Evolutionary conservation across 2,329 filamentous ascomycete species (phyloP).

Genomic region (Botrytis hyacinthi): DNA sequence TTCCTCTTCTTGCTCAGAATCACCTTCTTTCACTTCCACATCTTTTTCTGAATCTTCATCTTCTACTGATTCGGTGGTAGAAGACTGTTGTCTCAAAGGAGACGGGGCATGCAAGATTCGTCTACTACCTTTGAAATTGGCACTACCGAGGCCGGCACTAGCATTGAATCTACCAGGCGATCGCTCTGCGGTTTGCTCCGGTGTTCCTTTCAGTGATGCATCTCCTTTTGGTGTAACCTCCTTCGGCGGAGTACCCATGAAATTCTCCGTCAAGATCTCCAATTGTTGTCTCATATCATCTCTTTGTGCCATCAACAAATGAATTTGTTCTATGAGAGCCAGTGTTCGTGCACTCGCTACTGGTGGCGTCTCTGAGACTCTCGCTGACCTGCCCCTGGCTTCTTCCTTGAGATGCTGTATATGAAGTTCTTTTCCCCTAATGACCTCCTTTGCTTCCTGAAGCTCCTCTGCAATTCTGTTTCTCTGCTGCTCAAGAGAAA

Average conservation of each 20-base stretch:
- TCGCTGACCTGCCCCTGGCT: neutral
- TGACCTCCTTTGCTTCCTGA: neutral
- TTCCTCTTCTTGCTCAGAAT: neutral
- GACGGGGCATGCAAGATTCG: neutral
- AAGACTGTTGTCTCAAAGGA: conserved; percentile 7
- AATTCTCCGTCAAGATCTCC: conserved; percentile 12
- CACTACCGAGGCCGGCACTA: neutral
- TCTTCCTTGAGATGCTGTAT: neutral
- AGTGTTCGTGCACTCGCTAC: no score
- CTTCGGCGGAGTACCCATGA: neutral
- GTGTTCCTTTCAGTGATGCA: neutral
- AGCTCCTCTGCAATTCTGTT: neutral
- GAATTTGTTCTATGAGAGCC: neutral
- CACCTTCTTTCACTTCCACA: neutral
- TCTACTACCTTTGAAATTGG: neutral
- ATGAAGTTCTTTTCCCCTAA: neutral
- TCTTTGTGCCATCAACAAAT: neutral
- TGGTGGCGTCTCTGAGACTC: neutral
- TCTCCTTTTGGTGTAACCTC: neutral
- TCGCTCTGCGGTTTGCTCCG: neutral
- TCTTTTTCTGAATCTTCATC: neutral
- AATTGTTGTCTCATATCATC: conserved; percentile 2
- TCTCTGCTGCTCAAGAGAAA: neutral
- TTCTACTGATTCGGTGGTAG: neutral
- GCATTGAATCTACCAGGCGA: neutral